These are phyloP conservation scores for Spathaspora boniae DNA, from an alignment of 805 yeast genomes.

Conservation along the genomic window DNA sequence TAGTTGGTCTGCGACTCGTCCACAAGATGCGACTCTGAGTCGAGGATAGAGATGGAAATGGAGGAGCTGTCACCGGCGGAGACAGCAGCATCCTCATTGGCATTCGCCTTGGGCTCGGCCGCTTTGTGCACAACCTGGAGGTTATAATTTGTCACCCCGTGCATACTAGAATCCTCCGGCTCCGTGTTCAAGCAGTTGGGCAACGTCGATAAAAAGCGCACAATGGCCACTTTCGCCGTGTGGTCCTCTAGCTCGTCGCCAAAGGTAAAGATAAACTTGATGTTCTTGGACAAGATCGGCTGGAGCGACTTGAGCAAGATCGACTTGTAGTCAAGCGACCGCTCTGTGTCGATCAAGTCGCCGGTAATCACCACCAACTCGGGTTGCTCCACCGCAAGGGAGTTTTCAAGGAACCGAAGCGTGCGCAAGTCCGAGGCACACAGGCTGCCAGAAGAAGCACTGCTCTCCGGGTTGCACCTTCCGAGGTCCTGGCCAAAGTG, in stretches of 20 bases:
- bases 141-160: conserved; percentile 38
- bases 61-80: too few species aligned
- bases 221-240: conserved; percentile 11
- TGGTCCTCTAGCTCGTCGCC: conserved; percentile 41
- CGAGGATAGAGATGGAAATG: conserved; percentile 32
- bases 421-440: conserved; percentile 30
- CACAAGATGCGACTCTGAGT: conserved; percentile 26
- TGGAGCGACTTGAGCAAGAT: conserved; percentile 28
- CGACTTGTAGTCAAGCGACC: conserved; percentile 25
- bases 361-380: conserved; percentile 39
- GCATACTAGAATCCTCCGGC: conserved; percentile 13
- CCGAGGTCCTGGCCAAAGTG: conserved; percentile 35
- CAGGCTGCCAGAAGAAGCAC: too few species aligned
- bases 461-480: conserved; percentile 11
- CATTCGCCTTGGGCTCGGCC: conserved; percentile 18
- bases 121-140: conserved; percentile 18
- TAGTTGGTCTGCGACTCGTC: conserved; percentile 32
- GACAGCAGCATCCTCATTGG: too few species aligned
- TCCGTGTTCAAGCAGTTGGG: conserved; percentile 34
- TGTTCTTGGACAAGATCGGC: conserved; percentile 27
- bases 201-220: conserved; percentile 28
- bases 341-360: conserved; percentile 31
- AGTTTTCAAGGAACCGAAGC: conserved; percentile 23
- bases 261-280: conserved; percentile 35
- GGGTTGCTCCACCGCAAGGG: conserved; percentile 26